Evolutionary conservation across 176 grass and related monocot species (phyloP), one percentile per base, ranked within the genome.

Genomic region (Triticum turgidum): DNA sequence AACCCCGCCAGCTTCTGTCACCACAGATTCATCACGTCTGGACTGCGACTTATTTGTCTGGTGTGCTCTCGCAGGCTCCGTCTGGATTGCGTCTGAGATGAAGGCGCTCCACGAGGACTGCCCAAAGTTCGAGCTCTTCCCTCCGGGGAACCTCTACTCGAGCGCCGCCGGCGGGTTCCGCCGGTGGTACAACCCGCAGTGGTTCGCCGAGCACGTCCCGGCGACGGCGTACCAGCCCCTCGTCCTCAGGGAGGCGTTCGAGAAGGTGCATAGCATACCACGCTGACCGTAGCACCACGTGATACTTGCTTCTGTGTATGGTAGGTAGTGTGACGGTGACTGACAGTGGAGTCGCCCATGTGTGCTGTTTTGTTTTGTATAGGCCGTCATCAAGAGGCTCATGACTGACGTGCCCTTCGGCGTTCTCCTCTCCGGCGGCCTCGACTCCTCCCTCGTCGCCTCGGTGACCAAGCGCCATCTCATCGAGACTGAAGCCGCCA

Each of bases 341-440:
- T 4, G 64, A 65, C 25, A 51, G 25, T 76, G 14, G 73, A 18
- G 11, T 13, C 51, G 77, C 83, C 67, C 78, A 56, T 89, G 77
- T 20, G 34, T 9, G 39, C n/a, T 89, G 69, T 34, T 88, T 13
- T 42, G 20, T 4, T 68, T 14, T 6, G 54, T 32, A 18, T 69
- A 99, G 94, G 90, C 97, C 80, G 94, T 99, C 18, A 84, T 97
- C 84, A 97, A 97, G 89, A 91, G 97, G 87, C 92, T 99, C 11
- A 99, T 99, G 97, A 97, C 97, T 0, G 94, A 99, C 69, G 97
- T 94, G 38, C 94, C 97, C 0, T 99, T 99, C 47, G 94, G 97
- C 20, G 94, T 99, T 10, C 86, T 99, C 61, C 85, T 97, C 61
- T 99, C 97, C 61, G 97, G 97, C 15, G 97, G 97, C 15, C 91